Evolutionary conservation across 129 eudicot genomes (phyloP).

Genomic region (Cynara cardunculus): DNA sequence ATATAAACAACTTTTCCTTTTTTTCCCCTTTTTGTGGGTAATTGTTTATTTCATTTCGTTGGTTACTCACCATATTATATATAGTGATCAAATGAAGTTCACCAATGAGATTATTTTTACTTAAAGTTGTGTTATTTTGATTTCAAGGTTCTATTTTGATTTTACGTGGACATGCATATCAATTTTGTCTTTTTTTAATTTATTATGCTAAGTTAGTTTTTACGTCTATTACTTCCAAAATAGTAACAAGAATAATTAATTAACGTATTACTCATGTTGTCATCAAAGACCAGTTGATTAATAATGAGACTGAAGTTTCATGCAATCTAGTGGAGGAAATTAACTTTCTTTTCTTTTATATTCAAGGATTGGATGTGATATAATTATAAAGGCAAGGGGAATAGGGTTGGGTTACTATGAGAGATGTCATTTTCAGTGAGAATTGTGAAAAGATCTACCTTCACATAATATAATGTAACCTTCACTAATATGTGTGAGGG

Average conservation of each 20-base stretch:
- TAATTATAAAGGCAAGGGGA: not conserved
- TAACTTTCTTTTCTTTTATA: not conserved
- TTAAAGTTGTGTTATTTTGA: not conserved
- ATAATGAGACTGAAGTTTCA: not conserved
- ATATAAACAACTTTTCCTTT: not conserved
- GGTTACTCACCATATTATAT: not conserved
- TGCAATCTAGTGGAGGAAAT: not conserved
- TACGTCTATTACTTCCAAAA: slow-evolving; percentile 10
- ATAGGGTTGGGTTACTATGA: not conserved
- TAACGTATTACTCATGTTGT: not conserved
- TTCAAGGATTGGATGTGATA: not conserved
- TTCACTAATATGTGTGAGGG: not conserved
- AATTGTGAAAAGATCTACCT: not conserved
- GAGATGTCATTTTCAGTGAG: not conserved
- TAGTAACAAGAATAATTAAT: not conserved
- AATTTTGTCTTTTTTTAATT: not conserved
- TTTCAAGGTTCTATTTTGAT: slow-evolving; percentile 10
- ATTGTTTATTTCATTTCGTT: slow-evolving; percentile 3
- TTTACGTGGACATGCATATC: slow-evolving; percentile 8
- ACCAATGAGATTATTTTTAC: not conserved
- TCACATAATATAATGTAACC: not conserved
- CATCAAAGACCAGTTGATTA: not conserved
- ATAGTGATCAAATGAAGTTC: slow-evolving; percentile 7
- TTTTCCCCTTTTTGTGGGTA: not conserved
- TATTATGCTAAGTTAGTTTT: not conserved